Percentiles rank a stretch among this genome's conserved stretches.
phyloP scores from a whole-genome alignment of 495 filamentous ascomycete genomes.

The Penicillium psychrofluorescens region DNA sequence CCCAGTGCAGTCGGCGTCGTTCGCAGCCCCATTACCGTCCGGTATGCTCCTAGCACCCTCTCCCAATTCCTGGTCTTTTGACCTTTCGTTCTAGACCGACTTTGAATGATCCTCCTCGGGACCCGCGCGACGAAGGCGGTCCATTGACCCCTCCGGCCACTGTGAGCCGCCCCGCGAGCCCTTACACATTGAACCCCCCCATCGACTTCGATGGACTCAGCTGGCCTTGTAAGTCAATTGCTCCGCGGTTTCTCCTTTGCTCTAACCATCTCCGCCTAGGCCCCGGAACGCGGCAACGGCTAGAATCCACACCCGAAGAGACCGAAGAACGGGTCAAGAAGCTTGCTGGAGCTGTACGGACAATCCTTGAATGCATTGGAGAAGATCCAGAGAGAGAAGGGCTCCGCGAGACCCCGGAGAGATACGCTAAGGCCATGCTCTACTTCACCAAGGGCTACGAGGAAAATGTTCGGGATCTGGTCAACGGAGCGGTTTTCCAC shows the following conservation, averaged over 20 bases:
- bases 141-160: constrained; percentile 39
- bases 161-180: constrained; percentile 49
- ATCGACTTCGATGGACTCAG: constrained; percentile 66
- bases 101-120: constrained; percentile 62
- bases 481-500: constrained; percentile 93
- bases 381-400: constrained; percentile 93
- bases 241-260: too few relatives aligned
- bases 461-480: constrained; percentile 86
- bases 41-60: constrained; percentile 14
- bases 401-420: constrained; percentile 73
- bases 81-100: constrained; percentile 15
- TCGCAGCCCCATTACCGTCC: constrained; percentile 15
- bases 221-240: constrained; percentile 55
- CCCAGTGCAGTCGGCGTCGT: constrained; percentile 8
- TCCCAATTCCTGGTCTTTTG: constrained; percentile 1
- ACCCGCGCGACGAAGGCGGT: constrained; percentile 62
- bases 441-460: constrained; percentile 99
- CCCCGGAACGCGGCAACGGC: constrained; percentile 68
- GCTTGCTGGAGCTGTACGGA: constrained; percentile 77
- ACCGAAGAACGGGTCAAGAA: constrained; percentile 63
- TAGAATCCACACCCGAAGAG: constrained; percentile 72
- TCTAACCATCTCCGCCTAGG: constrained; percentile 36
- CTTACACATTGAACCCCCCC: constrained; percentile 55
- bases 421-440: constrained; percentile 95
- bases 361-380: constrained; percentile 90